Evolutionary conservation across 495 filamentous ascomycete species (phyloP).

Genomic region (Annulohypoxylon moriforme): DNA sequence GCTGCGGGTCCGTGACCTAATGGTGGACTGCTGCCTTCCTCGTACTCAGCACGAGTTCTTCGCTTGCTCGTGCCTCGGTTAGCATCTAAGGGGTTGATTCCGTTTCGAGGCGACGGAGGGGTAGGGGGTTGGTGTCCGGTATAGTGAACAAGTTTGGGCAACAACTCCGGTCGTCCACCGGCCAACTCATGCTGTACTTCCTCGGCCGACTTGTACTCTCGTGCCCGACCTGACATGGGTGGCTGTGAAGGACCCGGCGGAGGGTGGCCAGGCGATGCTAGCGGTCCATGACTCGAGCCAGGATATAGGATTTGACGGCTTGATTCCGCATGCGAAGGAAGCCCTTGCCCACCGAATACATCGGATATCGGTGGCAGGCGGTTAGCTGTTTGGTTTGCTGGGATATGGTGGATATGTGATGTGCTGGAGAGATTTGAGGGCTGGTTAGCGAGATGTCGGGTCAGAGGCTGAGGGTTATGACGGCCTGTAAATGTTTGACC

Average conservation of each 20-base stretch:
- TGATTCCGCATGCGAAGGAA: conserved; percentile 71
- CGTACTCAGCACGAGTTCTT: conserved; percentile 86
- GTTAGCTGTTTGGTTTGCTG: conserved; percentile 89
- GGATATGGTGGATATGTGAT: conserved; percentile 92
- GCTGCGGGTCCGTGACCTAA: conserved; percentile 69
- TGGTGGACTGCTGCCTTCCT: conserved; percentile 85
- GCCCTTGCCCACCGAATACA: conserved; percentile 82
- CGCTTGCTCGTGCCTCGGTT: conserved; percentile 70
- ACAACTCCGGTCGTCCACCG: conserved; percentile 88
- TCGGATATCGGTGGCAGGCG: conserved; percentile 93
- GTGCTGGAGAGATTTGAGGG: conserved; percentile 86
- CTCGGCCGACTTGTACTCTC: conserved; percentile 95
- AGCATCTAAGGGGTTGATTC: conserved; percentile 51
- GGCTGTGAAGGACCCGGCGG: conserved; percentile 53
- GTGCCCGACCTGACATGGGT: conserved; percentile 66
- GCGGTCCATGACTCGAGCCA: conserved; percentile 76
- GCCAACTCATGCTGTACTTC: conserved; percentile 91
- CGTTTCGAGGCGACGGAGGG: conserved; percentile 81
- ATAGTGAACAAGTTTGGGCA: conserved; percentile 95
- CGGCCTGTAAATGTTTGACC: conserved; percentile 94
- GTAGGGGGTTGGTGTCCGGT: conserved; percentile 90
- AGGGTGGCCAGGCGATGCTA: conserved; percentile 79
- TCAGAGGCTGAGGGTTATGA: conserved; percentile 82
- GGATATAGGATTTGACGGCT: conserved; percentile 46
- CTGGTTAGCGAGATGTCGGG: conserved; percentile 85